Conservation (phyloP, 495 filamentous ascomycete genomes). For the Penicillium parvum region DNA sequence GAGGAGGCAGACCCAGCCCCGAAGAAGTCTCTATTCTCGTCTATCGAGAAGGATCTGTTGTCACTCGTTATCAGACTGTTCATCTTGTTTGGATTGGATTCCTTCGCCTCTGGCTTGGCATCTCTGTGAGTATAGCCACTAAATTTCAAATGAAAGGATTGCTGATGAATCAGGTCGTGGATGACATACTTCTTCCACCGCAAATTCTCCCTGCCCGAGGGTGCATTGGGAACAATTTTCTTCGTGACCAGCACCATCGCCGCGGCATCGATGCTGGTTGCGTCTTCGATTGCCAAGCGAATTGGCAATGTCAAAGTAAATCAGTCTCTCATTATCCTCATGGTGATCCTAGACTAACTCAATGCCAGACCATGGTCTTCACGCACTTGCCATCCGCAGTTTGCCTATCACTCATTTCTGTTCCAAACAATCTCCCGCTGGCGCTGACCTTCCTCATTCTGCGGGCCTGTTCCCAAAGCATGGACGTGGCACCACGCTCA, state of each 20-base stretch:
- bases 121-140: conserved; percentile 46
- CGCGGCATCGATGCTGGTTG: conserved; percentile 64
- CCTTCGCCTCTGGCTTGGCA: conserved; percentile 73
- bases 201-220: conserved; percentile 68
- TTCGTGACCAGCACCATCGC: conserved; percentile 62
- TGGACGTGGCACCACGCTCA: conserved; percentile 78
- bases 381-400: conserved; percentile 76
- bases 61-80: conserved; percentile 65
- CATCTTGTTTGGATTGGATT: conserved; percentile 73
- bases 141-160: conserved; percentile 5
- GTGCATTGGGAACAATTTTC: conserved; percentile 67
- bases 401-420: conserved; percentile 64
- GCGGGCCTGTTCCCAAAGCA: conserved; percentile 65
- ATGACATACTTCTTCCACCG: conserved; percentile 73
- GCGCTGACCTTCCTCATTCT: conserved; percentile 62
- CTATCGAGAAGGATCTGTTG: conserved; percentile 54
- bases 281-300: conserved; percentile 67
- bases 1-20: conserved; percentile 7
- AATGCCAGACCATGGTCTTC: conserved; percentile 72
- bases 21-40: conserved; percentile 37
- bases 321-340: neutral
- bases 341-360: conserved; percentile 1
- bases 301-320: conserved; percentile 68
- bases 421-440: conserved; percentile 51
- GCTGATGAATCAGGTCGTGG: conserved; percentile 45